Evolutionary conservation across 345 rosid species (phyloP).

Genomic region (Salix caprea): DNA sequence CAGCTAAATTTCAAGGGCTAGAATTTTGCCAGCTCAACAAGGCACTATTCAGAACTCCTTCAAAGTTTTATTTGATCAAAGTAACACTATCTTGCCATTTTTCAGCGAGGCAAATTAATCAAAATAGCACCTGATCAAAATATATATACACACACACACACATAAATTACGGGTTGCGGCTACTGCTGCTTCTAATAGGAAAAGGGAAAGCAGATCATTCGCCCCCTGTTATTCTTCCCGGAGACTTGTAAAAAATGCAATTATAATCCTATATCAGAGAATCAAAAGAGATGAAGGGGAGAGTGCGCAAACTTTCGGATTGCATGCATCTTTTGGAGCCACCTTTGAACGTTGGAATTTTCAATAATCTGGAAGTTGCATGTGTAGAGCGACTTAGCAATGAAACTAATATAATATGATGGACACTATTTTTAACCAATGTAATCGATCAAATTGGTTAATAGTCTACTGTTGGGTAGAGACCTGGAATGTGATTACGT

Average conservation of each 20-base stretch:
- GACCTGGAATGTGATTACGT: constrained; percentile 38
- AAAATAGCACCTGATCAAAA: neutral
- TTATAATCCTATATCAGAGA: constrained; percentile 19
- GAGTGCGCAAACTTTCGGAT: constrained; percentile 5
- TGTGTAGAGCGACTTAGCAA: constrained; percentile 2
- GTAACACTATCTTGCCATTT: neutral
- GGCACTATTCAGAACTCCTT: neutral
- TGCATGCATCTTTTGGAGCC: neutral
- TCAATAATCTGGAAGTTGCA: constrained; percentile 3
- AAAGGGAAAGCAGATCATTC: constrained; percentile 9
- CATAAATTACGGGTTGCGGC: neutral
- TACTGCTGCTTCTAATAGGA: constrained; percentile 1
- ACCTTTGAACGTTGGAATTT: constrained; percentile 9
- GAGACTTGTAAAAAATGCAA: constrained; percentile 27
- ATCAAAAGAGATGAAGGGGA: constrained; percentile 4
- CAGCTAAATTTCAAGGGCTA: neutral
- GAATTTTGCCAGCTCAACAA: neutral
- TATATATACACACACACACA: neutral
- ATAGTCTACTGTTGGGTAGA: constrained; percentile 41
- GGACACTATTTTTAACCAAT: neutral
- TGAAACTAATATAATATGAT: constrained; percentile 12
- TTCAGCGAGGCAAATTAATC: neutral
- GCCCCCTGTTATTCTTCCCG: constrained; percentile 25
- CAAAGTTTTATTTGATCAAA: neutral
- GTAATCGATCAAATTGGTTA: constrained; percentile 15